Evolutionary conservation across 2,329 filamentous ascomycete genomes (phyloP), one percentile per base, ranked within the genome.

Genomic region (Diaporthe helianthi): DNA sequence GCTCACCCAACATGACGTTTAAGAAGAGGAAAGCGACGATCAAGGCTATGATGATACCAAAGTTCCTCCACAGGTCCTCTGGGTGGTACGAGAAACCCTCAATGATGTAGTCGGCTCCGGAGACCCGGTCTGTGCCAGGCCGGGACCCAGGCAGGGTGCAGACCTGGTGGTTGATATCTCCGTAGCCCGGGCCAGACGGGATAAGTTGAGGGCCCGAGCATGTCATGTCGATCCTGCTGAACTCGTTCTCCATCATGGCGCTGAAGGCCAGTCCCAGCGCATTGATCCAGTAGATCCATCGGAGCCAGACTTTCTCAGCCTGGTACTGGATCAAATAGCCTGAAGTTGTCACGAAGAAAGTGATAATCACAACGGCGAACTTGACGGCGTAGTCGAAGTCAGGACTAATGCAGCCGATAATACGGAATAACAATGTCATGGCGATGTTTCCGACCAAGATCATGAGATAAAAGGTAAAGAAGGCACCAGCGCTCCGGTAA

Each of bases 331-430:
- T 95, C 51, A 97, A 81, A 79, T 96, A 97, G 4, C 93, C 93
- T 0, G 90, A 91, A 0, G 93, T 96, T 24, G 93, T 83, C 31
- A 96, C 88, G 74, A 94, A 93, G n/a, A 94, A 80, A 0, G 92
- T 94, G 72, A 97, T 93, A 65, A 93, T 86, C 1, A 93, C 84
- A 6, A 93, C 90, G 8, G 92, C 92, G 67, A 93, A 91, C 78
- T 94, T 94, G 79, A 94, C 92, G 3, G 94, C 94, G 52, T 92
- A 92, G 76, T 97, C 92, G 69, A 97, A 97, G 75, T 93, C 92
- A 0, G 92, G 91, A 70, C 91, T 93, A 15, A 92, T 70, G 70
- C 90, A 93, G 8, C 90, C 92, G 2, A 94, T 84, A 2, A 91
- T 92, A 70, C 92, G 83, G 82, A 94, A 94, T 78, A 93, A 91